Evolutionary conservation across 495 filamentous ascomycete species (phyloP).

Genomic region (Lasiosphaeria miniovina): DNA sequence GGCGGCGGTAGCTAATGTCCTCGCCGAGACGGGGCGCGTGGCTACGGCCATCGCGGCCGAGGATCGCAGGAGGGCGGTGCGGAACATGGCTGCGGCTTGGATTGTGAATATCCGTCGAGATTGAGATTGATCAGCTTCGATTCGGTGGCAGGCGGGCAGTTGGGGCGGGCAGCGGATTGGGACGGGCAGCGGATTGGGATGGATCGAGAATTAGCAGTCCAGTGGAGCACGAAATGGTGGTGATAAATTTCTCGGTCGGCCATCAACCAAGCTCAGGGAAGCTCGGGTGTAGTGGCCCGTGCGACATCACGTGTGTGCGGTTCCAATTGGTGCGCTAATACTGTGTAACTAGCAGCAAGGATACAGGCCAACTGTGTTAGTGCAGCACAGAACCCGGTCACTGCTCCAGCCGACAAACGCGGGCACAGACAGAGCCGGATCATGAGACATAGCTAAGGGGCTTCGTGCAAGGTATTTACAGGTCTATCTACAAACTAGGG

Average conservation of each 20-base stretch:
- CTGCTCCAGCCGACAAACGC: too few relatives aligned
- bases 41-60: conserved; percentile 50
- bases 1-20: conserved; percentile 48
- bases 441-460: background rate
- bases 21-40: conserved; percentile 53
- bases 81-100: conserved; percentile 62
- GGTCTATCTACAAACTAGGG: conserved; percentile 31
- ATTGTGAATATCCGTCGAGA: background rate
- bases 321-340: background rate
- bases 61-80: conserved; percentile 72
- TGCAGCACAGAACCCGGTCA: background rate
- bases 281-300: conserved; percentile 17
- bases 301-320: conserved; percentile 12
- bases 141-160: background rate
- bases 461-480: conserved; percentile 23
- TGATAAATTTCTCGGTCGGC: conserved; percentile 45
- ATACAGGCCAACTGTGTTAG: background rate
- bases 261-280: conserved; percentile 14
- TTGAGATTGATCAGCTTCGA: too few relatives aligned
- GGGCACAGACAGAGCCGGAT: background rate
- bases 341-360: conserved; percentile 4
- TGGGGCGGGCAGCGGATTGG: conserved; percentile 21
- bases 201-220: conserved; percentile 10
- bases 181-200: conserved; percentile 20
- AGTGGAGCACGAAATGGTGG: conserved; percentile 21